Conservation (phyloP, 2,329 filamentous ascomycete genomes). For the Verticillium longisporum region DNA sequence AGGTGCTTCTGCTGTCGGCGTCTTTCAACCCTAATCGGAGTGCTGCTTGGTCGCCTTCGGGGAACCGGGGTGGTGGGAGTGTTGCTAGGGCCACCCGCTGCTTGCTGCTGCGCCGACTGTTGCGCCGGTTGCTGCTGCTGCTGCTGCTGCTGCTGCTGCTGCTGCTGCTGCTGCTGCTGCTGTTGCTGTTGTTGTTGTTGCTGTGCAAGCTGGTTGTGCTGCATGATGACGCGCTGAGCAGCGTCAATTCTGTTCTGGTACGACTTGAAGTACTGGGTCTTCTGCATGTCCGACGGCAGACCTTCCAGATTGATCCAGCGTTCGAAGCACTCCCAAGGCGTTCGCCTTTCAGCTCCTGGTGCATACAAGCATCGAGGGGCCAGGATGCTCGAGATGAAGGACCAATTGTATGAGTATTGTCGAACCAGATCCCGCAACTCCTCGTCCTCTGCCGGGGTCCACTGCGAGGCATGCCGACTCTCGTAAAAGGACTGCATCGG, state of each 20-base stretch:
- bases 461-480: slow-evolving; percentile 77
- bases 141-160: slow-evolving; percentile 17
- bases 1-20: slow-evolving; percentile 81
- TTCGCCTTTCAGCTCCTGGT: slow-evolving; percentile 84
- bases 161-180: slow-evolving; percentile 20
- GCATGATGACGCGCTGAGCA: slow-evolving; percentile 47
- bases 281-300: slow-evolving; percentile 85
- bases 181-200: slow-evolving; percentile 24
- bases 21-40: slow-evolving; percentile 78
- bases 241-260: slow-evolving; percentile 56
- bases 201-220: slow-evolving; percentile 44
- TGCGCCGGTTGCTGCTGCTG: slow-evolving; percentile 18
- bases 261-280: slow-evolving; percentile 87
- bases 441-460: slow-evolving; percentile 86
- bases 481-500: slow-evolving; percentile 88
- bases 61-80: slow-evolving; percentile 41
- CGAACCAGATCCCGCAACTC: slow-evolving; percentile 78
- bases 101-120: slow-evolving; percentile 45
- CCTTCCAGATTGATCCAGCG: slow-evolving; percentile 91
- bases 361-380: slow-evolving; percentile 66
- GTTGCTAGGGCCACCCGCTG: slow-evolving; percentile 21
- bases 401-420: slow-evolving; percentile 97
- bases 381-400: slow-evolving; percentile 78
- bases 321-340: slow-evolving; percentile 98
- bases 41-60: slow-evolving; percentile 60